A percentile compares a stretch with the other conserved stretches of the same genome.
These are phyloP conservation scores for Mallotus repandus DNA, from an alignment of 441 rosid species.

Conservation along the genomic window DNA sequence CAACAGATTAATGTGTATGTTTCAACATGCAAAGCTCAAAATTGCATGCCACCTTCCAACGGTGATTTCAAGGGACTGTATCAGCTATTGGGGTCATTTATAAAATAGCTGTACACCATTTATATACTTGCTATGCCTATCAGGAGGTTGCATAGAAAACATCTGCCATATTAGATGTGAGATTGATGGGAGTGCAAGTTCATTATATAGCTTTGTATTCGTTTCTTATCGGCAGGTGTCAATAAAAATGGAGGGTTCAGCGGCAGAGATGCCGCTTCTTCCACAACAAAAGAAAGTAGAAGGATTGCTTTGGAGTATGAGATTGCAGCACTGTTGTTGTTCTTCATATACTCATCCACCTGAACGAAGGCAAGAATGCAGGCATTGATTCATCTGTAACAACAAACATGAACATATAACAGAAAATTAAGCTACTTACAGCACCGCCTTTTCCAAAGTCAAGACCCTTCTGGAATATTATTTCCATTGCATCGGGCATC, in stretches of 20 bases:
- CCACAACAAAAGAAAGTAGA: slow-evolving; percentile 63
- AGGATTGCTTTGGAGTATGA: slow-evolving; percentile 71
- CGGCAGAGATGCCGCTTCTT: slow-evolving; percentile 64
- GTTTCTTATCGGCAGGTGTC: slow-evolving; percentile 46
- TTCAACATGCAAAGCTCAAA: slow-evolving; percentile 25
- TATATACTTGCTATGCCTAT: slow-evolving; percentile 23
- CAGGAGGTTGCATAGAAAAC: slow-evolving; percentile 15
- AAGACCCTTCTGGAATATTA: slow-evolving; percentile 57
- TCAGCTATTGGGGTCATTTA: slow-evolving; percentile 1
- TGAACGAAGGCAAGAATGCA: slow-evolving; percentile 21
- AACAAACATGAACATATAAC: background rate
- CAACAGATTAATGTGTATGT: slow-evolving; percentile 6
- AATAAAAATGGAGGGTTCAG: slow-evolving; percentile 58
- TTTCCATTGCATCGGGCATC: slow-evolving; percentile 87
- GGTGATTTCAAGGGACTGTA: slow-evolving; percentile 15
- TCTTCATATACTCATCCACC: slow-evolving; percentile 67
- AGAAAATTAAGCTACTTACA: slow-evolving; percentile 39
- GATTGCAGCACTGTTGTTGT: slow-evolving; percentile 50
- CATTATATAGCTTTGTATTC: slow-evolving; percentile 55
- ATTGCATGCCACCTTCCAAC: slow-evolving; percentile 18
- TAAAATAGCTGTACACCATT: slow-evolving; percentile 26
- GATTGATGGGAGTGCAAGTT: slow-evolving; percentile 57
- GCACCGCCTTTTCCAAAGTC: slow-evolving; percentile 62
- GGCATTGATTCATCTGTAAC: background rate
- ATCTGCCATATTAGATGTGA: slow-evolving; percentile 35